Conservation (phyloP, 805 yeast genomes). For the Zygosaccharomyces bisporus region DNA sequence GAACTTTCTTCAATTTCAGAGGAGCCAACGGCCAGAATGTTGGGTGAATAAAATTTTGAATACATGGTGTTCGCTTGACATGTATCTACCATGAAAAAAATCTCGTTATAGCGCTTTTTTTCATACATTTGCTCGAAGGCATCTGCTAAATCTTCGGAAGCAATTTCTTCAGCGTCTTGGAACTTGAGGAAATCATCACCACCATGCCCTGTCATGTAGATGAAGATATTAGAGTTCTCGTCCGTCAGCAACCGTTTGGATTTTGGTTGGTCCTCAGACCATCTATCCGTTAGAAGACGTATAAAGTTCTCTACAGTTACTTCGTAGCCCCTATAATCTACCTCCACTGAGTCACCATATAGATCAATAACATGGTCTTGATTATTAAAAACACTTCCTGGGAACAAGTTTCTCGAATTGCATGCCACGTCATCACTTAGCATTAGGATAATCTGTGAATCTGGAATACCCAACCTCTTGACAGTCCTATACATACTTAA, state of each 20-base stretch:
- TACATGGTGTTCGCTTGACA: constrained; percentile 99
- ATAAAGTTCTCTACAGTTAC: constrained; percentile 96
- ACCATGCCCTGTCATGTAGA: constrained; percentile 97
- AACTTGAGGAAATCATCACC: constrained; percentile 96
- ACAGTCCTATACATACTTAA: constrained; percentile 93
- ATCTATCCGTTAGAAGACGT: constrained; percentile 88
- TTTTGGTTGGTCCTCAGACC: constrained; percentile 92
- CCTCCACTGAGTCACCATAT: constrained; percentile 92
- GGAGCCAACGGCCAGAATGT: constrained; percentile 88
- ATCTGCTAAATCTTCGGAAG: constrained; percentile 92
- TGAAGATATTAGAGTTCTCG: constrained; percentile 88
- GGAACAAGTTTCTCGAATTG: constrained; percentile 91
- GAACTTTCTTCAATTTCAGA: constrained; percentile 84
- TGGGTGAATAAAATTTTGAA: constrained; percentile 86
- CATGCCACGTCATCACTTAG: constrained; percentile 96
- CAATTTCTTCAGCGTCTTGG: constrained; percentile 97
- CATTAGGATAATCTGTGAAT: constrained; percentile 94
- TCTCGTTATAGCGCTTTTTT: constrained; percentile 90
- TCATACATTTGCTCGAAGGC: constrained; percentile 97
- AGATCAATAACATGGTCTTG: constrained; percentile 88
- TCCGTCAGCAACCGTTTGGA: constrained; percentile 88
- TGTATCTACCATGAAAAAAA: constrained; percentile 96
- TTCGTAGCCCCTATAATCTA: constrained; percentile 95
- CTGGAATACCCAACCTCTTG: constrained; percentile 94
- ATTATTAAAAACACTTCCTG: constrained; percentile 93